These are phyloP conservation scores for Fusarium austroafricanum DNA, from an alignment of 2,329 filamentous ascomycete species.

Conservation along the genomic window DNA sequence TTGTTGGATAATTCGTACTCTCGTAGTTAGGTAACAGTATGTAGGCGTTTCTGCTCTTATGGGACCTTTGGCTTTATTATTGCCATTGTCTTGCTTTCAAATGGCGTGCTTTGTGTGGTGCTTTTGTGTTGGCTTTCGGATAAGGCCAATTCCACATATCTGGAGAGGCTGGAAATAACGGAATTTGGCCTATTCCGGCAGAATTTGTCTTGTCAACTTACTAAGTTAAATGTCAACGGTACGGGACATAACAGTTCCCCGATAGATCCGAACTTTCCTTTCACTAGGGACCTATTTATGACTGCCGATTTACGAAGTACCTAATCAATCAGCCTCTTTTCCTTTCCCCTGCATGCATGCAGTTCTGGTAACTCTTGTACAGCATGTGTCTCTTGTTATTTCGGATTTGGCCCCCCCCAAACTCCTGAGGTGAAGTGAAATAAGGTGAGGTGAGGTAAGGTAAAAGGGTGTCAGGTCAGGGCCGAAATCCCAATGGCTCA, in stretches of 20 bases:
- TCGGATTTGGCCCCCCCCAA: conserved; percentile 2
- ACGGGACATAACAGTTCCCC: conserved; percentile 27
- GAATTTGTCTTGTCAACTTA: background rate
- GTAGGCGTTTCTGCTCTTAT: background rate
- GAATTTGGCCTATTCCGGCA: conserved; percentile 19
- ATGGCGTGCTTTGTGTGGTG: conserved; percentile 8
- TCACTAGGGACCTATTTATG: background rate
- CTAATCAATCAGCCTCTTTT: background rate
- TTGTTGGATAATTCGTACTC: too few relatives aligned
- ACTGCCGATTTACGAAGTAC: background rate
- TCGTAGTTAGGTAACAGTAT: background rate
- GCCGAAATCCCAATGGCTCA: conserved; percentile 41
- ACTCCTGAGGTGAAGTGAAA: background rate
- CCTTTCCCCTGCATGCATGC: background rate
- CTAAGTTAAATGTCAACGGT: background rate
- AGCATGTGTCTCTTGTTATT: background rate
- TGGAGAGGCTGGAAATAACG: conserved; percentile 9
- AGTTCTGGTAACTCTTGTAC: background rate
- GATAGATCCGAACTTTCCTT: conserved; percentile 24
- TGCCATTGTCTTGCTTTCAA: background rate
- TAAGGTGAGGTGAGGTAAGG: background rate
- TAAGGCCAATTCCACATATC: background rate
- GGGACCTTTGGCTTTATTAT: background rate
- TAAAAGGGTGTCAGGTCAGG: conserved; percentile 24
- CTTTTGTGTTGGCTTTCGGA: conserved; percentile 18